Percentiles rank a stretch among this genome's conserved stretches.
Evolutionary conservation across 345 rosid species (phyloP).

Genomic region (Sisymbrium irio): DNA sequence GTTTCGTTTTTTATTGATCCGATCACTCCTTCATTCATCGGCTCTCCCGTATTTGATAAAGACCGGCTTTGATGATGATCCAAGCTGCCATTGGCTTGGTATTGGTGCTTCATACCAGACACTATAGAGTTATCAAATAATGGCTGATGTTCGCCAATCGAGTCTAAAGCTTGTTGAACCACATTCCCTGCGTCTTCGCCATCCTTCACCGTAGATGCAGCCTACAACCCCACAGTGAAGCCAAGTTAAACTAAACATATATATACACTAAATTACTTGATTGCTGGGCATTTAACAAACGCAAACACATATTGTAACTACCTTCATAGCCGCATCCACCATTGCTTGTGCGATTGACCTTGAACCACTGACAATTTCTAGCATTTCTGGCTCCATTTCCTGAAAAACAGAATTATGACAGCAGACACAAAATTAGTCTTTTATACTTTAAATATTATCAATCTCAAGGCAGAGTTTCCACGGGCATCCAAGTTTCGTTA

Average conservation of each 20-base stretch:
- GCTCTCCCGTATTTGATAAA: slow-evolving; percentile 34
- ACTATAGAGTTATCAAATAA: slow-evolving; percentile 18
- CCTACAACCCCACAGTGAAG: slow-evolving; percentile 46
- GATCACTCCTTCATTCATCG: slow-evolving; percentile 19
- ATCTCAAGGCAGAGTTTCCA: slow-evolving; percentile 18
- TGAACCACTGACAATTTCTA: slow-evolving; percentile 62
- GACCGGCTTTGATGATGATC: slow-evolving; percentile 9
- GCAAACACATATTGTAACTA: slow-evolving; percentile 25
- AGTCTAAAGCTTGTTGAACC: slow-evolving; percentile 58
- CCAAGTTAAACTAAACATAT: not conserved
- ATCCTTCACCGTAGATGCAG: slow-evolving; percentile 52
- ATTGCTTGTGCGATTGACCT: slow-evolving; percentile 64
- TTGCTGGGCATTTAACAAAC: not conserved
- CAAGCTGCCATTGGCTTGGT: slow-evolving; percentile 27
- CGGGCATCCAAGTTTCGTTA: not conserved
- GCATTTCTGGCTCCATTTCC: slow-evolving; percentile 61
- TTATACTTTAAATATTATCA: not conserved
- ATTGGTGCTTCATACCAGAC: slow-evolving; percentile 23
- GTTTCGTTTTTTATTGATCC: slow-evolving; percentile 34
- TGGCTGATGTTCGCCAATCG: slow-evolving; percentile 43
- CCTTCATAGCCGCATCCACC: slow-evolving; percentile 93
- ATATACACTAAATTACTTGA: not conserved
- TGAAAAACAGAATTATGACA: slow-evolving; percentile 37
- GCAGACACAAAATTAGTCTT: not conserved
- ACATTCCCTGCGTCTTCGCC: slow-evolving; percentile 57